Conservation (phyloP, 768 basidiomycete species). For the Mycena chlorophos region DNA sequence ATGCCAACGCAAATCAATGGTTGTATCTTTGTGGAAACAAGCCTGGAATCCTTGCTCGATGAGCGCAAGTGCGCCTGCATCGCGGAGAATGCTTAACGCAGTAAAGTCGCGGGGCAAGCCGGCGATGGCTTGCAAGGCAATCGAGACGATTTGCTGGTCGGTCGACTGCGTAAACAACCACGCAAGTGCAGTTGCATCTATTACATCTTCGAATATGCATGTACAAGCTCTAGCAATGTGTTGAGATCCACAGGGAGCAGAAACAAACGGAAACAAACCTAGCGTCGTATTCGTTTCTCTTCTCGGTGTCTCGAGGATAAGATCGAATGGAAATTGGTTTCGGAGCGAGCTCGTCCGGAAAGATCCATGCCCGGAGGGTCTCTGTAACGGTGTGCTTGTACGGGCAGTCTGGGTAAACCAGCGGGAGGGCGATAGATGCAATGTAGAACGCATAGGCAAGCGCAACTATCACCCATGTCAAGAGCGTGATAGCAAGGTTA, state of each 20-base stretch:
- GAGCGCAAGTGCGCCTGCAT: conserved; percentile 33
- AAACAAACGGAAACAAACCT: conserved; percentile 1
- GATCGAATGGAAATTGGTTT: neutral
- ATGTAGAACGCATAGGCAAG: conserved; percentile 39
- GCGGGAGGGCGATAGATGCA: conserved; percentile 39
- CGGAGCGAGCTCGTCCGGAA: neutral
- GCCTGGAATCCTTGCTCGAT: conserved; percentile 37
- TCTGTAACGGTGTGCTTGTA: conserved; percentile 43
- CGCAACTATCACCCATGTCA: conserved; percentile 36
- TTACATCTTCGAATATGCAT: conserved; percentile 28
- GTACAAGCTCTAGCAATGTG: neutral
- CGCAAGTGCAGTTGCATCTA: conserved; percentile 38
- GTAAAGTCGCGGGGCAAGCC: conserved; percentile 41
- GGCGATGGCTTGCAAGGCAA: conserved; percentile 38
- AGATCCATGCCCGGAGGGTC: conserved; percentile 30
- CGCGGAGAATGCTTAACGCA: conserved; percentile 37
- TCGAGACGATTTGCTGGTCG: conserved; percentile 33
- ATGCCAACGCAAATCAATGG: conserved; percentile 38
- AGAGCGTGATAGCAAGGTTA: conserved; percentile 33
- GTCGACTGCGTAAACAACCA: conserved; percentile 41
- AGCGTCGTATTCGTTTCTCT: conserved; percentile 13
- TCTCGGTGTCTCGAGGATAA: conserved; percentile 1
- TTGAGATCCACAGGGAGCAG: neutral
- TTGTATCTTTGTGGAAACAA: conserved; percentile 42
- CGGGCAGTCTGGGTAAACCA: conserved; percentile 42